Base-by-base conservation (phyloP, 2,329 filamentous ascomycete genomes). In the Bipolaris bicolor region DNA sequence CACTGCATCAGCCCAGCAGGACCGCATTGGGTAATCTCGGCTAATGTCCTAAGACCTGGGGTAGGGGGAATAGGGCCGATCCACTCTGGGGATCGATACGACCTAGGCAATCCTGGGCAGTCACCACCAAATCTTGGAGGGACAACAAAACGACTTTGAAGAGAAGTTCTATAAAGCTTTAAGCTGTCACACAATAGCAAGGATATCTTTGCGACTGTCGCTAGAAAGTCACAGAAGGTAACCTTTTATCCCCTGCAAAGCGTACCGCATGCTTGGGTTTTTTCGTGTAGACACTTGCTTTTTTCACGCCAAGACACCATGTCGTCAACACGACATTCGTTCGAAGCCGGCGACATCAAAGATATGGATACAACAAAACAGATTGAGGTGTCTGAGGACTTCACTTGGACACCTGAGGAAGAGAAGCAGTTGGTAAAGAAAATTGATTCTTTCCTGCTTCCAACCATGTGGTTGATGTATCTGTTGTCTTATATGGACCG, bases 391-490 rank as follows among this genome's bases (percentile, higher is more conserved):
- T 78, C 79, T 49, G 73, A 80, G 0, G 63, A 76, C 0, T 75
- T 77, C 0, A 75, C 75, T 15, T 84, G 82, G 82, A 79, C 78
- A 0, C 74, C 77, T 3, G 78, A 80, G 13, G 82, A 83, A 51
- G 82, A 84, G 69, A 77, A 76, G 60, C 78, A 71, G 51, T 66
- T 84, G 3, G 73, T 83, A 13, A 71, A 76, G 55, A 82, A 81
- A 72, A 80, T 82, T 77, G 81, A 83, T 60, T 51, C 79, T 9
- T 77, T 70, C 33, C 71, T 83, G 0, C 63, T 83, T 29, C 81
- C 81, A 6, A 78, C 75, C 0, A 80, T 83, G 26, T 82, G 79
- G 79, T 60, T 82, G 34, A 82, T 83, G 78, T 83, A 82, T 54
- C 65, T 82, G 18, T 66, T 82, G 7, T 79, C 76, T 1, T 82